Conservation (phyloP, 2,329 filamentous ascomycete genomes). For the Cladosporium sphaerospermum region DNA sequence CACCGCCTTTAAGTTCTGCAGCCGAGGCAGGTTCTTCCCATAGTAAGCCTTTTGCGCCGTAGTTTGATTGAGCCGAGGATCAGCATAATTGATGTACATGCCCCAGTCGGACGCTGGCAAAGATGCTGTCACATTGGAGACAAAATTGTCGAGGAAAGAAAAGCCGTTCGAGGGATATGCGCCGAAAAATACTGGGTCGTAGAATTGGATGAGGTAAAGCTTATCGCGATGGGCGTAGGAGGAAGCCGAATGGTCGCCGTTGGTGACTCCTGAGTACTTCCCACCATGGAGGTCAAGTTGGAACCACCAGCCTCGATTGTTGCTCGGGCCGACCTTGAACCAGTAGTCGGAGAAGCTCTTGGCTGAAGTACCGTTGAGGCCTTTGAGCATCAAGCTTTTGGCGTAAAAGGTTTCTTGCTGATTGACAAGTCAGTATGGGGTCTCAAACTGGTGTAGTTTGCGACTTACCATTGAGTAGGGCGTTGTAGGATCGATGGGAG, state of each 20-base stretch:
- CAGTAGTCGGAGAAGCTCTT: slow-evolving; percentile 14
- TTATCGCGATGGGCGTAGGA: slow-evolving; percentile 16
- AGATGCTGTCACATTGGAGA: slow-evolving; percentile 9
- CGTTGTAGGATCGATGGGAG: slow-evolving; percentile 6
- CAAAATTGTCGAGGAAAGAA: slow-evolving; percentile 13
- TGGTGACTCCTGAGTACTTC: slow-evolving; percentile 12
- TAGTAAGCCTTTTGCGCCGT: slow-evolving; percentile 1
- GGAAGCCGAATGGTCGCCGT: slow-evolving; percentile 12
- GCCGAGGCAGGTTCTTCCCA: neutral
- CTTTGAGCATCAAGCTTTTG: slow-evolving; percentile 14
- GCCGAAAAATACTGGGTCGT: slow-evolving; percentile 11
- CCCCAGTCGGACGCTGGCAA: slow-evolving; percentile 11
- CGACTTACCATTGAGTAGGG: slow-evolving; percentile 6
- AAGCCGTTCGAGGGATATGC: slow-evolving; percentile 11
- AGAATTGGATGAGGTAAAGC: slow-evolving; percentile 15
- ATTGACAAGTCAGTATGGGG: neutral
- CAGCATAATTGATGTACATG: slow-evolving; percentile 16
- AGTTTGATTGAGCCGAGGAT: slow-evolving; percentile 11
- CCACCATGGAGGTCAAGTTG: slow-evolving; percentile 14
- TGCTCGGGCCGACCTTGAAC: slow-evolving; percentile 11
- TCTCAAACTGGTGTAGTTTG: neutral
- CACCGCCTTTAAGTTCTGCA: slow-evolving; percentile 6
- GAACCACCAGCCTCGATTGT: slow-evolving; percentile 12
- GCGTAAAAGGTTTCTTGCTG: slow-evolving; percentile 16
- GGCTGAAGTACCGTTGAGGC: slow-evolving; percentile 12